phyloP scores from a whole-genome alignment of 176 grass and related monocot genomes.

The Bothriochloa decipiens region DNA sequence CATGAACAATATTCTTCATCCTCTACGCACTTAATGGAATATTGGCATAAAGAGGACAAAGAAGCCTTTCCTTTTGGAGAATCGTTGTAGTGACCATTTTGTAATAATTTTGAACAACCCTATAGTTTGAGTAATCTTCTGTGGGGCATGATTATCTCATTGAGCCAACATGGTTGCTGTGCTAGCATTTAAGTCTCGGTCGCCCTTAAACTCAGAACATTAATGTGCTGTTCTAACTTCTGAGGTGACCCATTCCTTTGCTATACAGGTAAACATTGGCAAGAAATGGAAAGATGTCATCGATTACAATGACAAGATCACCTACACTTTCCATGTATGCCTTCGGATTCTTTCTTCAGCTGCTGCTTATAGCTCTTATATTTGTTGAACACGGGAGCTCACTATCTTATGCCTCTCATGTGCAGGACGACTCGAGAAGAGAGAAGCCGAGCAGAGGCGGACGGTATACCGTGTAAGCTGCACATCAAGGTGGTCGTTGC shows the following conservation, averaged over 20 bases:
- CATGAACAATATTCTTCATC: not conserved
- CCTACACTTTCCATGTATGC: conserved; percentile 95
- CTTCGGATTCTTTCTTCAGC: conserved; percentile 6
- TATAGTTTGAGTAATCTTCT: not conserved
- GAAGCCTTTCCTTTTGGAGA: not conserved
- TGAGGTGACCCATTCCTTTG: not conserved
- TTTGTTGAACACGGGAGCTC: not conserved
- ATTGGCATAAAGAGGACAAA: not conserved
- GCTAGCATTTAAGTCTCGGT: not conserved
- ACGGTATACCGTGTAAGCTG: conserved; percentile 76
- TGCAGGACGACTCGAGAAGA: conserved; percentile 83
- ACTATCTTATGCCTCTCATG: conserved; percentile 22
- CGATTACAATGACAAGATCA: conserved; percentile 90
- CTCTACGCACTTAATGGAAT: not conserved
- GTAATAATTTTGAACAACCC: not conserved
- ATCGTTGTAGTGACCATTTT: conserved; percentile 14
- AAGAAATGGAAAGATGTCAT: conserved; percentile 99
- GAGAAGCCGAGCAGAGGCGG: conserved; percentile 92
- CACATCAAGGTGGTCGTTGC: not conserved
- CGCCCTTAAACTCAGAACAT: not conserved
- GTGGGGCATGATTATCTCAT: not conserved
- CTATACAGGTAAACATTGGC: conserved; percentile 86
- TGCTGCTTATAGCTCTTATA: not conserved
- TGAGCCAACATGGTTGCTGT: not conserved
- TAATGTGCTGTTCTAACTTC: not conserved